Evolutionary conservation across 2,329 filamentous ascomycete species (phyloP), one percentile per base, ranked within the genome.

Genomic region (Onygenales sp.): DNA sequence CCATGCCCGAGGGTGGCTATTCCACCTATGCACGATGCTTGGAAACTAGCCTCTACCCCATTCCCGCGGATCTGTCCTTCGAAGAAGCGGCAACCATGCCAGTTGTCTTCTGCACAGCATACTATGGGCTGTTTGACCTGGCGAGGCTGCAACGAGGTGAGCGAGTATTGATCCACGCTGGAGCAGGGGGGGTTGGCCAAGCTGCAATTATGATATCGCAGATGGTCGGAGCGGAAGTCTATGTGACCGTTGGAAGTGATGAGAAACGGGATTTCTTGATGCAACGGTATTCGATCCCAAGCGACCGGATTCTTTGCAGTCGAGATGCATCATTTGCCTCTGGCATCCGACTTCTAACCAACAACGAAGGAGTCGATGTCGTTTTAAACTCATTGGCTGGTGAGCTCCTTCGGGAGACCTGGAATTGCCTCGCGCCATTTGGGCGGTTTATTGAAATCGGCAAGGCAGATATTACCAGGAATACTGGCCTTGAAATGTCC

Each of bases 1-100:
- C 21, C 21, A 27, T 27, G 21, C 4, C 63, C 53, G 61, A 62
- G 45, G 71, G 66, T 8, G 69, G 62, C 10, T 64, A 27, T 27
- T 27, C 21, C 21, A 27, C 21, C 21, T 27, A 27, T 27, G 21
- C 21, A 27, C 21, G 21, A 4, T 27, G 21, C 21, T 5, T 27
- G 21, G 21, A 27, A 27, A 27, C 36, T 6, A 39, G 13, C 9
- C 36, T 39, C 36, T 39, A 39, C 13, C 36, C 36, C 36, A 31
- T 40, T 40, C 37, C 37, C 11, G 37, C 11, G 11, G 14, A 14
- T 14, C 14, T 40, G 37, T 11, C 60, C 1, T 60, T 60, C n/a
- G 56, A 63, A 33, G 52, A 60, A 10, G 65, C 63, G 10, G 63
- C 63, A 36, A 61, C 63, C 2, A 6, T 57, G 6, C 57, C 57